Base-by-base conservation (phyloP, 164 flowering plant species). In the Kingdonia uniflora region DNA sequence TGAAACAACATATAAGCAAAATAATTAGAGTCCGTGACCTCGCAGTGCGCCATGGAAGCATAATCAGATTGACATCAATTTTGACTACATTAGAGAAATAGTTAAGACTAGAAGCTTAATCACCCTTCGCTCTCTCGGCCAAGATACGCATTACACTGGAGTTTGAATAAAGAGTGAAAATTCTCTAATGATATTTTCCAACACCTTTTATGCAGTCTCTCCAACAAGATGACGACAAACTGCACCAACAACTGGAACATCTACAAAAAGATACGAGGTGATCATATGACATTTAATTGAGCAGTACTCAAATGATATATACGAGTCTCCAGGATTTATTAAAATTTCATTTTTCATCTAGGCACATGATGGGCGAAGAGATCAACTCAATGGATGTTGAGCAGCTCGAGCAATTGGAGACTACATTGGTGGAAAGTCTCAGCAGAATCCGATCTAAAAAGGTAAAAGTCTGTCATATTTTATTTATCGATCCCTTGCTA, bases 221-320 rank as follows among this genome's bases (percentile, higher is more conserved):
- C 65, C 96, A 81, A 64, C 87, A 85, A 77, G 95, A 90, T n/a
- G 59, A 74, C 97, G 19, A 51, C 71, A 13, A 82, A 64, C 73
- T 87, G 48, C 82, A 85, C 2, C 54, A 54, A 2, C 80, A 80
- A 38, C 82, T 90, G 14, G 43, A 46, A 13, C 71, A 61, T 58
- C 20, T 82, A 62, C 94, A 80, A 61, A 80, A 82, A 25, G 24
- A 66, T 19, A 82, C 74, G 80, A 84, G 79, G 97, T 82, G 56
- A 65, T 7, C n/a, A n/a, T 21, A 5, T 2, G 16, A 35, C 41
- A 7, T 14, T 15, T 22, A 21, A 47, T 3, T n/a, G n/a, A 7
- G 8, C 22, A 47, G 20, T 11, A n/a, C n/a, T n/a, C n/a, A n/a
- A n/a, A n/a, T n/a, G n/a, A n/a, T n/a, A n/a, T n/a, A n/a, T n/a